Evolutionary conservation across 192 early-diverging fungal genomes (phyloP), one percentile per base, ranked within the genome.

Genomic region (Backusella psychrophila): DNA sequence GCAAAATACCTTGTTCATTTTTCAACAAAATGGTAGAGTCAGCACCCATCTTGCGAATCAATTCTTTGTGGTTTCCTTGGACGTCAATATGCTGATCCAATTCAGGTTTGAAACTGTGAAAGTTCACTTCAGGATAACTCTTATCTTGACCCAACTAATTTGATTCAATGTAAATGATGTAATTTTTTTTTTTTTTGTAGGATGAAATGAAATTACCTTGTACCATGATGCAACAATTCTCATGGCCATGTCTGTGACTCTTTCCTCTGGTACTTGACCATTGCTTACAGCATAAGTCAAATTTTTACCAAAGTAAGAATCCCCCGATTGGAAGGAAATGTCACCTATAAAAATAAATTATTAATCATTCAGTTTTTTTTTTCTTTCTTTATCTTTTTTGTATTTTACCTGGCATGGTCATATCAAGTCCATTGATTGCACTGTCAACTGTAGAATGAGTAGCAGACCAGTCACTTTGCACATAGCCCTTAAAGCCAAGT

Each of bases 381-480:
- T 39, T 39, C n/a, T 9, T 74, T 12, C n/a, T 23, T 41, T 63
- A 33, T 36, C 19, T 1, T 17, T 33, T 65, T 23, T 21, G 6
- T 21, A 1, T 71, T 35, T 36, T 67, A 75, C 90, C 90, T 46
- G 77, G 77, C 77, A 78, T 78, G 15, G 72, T 74, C 77, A 78
- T 78, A 65, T 78, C 80, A 9, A 86, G 72, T 52, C 89, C 85
- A 76, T 73, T 72, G 15, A 71, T 63, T 6, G 76, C 82, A 66
- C 86, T 82, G 39, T 69, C 63, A 17, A 59, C 46, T n/a, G 73
- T 77, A 36, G 74, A 82, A 36, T 86, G 78, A 19, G 82, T 76
- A 59, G 88, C 90, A 59, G 77, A 81, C 89, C 89, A 92, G 67
- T 91, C 90, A 39, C 86, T 83, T 38, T 77, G 75, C 0, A 92